phyloP scores from a whole-genome alignment of 129 eudicot species.

The Chrysanthemum seticuspe region DNA sequence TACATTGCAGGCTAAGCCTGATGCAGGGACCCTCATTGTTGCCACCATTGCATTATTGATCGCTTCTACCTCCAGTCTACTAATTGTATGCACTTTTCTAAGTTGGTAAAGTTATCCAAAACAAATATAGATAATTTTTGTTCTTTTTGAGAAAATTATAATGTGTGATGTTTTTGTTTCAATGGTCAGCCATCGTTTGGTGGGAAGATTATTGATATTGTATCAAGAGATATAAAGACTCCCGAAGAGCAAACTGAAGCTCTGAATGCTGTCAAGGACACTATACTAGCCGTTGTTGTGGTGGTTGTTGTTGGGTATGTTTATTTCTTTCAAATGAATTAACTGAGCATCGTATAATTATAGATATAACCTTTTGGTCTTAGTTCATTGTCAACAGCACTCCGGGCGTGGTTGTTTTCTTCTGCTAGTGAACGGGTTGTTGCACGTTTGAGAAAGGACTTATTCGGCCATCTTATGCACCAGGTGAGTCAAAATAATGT shows the following conservation, averaged over 20 bases:
- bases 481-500: conserved; percentile 30
- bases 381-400: conserved; percentile 49
- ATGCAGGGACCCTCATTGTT: conserved; percentile 39
- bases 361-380: conserved; percentile 31
- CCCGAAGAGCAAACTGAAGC: conserved; percentile 53
- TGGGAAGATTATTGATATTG: conserved; percentile 49
- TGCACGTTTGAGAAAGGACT: conserved; percentile 50
- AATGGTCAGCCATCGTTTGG: conserved; percentile 50
- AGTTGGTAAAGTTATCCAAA: conserved; percentile 17
- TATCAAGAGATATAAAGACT: conserved; percentile 46
- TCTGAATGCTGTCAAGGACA: conserved; percentile 40
- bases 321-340: background rate
- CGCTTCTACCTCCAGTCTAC: conserved; percentile 50
- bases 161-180: conserved; percentile 11
- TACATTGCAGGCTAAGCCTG: conserved; percentile 43
- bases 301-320: conserved; percentile 50
- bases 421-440: conserved; percentile 55
- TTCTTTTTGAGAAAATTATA: background rate
- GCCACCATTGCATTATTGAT: conserved; percentile 42
- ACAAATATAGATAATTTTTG: background rate
- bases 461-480: conserved; percentile 52
- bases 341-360: background rate
- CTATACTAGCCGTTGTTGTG: conserved; percentile 40
- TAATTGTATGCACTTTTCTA: conserved; percentile 38
- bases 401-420: conserved; percentile 51